These are phyloP conservation scores for Acer yangbiense DNA, from an alignment of 345 rosid species.

Conservation along the genomic window DNA sequence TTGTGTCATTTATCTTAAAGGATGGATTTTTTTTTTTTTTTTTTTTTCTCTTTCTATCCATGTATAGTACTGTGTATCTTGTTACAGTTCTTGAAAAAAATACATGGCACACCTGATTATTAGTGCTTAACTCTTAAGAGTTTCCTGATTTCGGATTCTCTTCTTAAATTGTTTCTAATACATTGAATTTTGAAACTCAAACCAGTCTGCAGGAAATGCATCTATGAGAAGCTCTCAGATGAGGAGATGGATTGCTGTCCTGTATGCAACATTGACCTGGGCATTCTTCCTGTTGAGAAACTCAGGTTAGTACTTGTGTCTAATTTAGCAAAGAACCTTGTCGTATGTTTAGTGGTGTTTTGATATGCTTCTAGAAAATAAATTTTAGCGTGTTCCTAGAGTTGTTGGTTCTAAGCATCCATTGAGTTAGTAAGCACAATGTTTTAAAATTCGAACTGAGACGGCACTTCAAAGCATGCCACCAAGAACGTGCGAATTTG, in stretches of 20 bases:
- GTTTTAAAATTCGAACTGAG: too few relatives aligned
- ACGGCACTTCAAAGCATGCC: too few relatives aligned
- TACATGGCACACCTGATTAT: not conserved
- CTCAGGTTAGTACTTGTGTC: slow-evolving; percentile 45
- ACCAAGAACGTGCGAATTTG: too few relatives aligned
- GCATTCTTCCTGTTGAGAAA: slow-evolving; percentile 64
- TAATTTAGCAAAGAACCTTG: not conserved
- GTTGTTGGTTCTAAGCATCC: not conserved
- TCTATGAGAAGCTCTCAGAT: slow-evolving; percentile 65
- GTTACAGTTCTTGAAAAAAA: not conserved
- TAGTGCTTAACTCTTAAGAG: too few relatives aligned
- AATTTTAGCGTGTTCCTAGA: not conserved
- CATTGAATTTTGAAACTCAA: slow-evolving; percentile 21
- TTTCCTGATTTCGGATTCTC: not conserved
- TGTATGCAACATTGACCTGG: slow-evolving; percentile 71
- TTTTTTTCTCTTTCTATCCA: not conserved
- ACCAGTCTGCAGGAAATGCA: slow-evolving; percentile 82
- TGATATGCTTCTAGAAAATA: not conserved
- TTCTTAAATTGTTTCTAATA: slow-evolving; percentile 13
- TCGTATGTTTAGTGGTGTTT: not conserved
- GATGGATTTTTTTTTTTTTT: not conserved
- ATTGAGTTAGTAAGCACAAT: not conserved
- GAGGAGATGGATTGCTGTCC: slow-evolving; percentile 72
- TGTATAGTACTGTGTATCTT: not conserved
- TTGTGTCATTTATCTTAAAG: not conserved